These are phyloP conservation scores for Xylariaceae sp. DNA, from an alignment of 2,329 filamentous ascomycete species.

Conservation along the genomic window DNA sequence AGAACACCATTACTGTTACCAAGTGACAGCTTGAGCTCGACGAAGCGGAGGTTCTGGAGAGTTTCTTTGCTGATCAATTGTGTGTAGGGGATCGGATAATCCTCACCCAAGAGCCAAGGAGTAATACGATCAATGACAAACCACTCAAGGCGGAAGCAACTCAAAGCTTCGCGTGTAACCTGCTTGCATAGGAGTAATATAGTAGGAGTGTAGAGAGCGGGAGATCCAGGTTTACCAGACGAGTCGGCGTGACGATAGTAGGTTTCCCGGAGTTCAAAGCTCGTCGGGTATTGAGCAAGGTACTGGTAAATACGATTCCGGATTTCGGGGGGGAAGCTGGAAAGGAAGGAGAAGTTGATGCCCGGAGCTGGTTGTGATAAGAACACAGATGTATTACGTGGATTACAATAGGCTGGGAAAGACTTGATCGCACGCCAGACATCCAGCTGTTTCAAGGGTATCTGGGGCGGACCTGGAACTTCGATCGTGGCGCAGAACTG, in stretches of 20 bases:
- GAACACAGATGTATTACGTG: background rate
- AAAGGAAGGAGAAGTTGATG: conserved; percentile 25
- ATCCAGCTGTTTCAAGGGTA: conserved; percentile 15
- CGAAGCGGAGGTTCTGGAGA: conserved; percentile 29
- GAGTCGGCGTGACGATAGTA: conserved; percentile 25
- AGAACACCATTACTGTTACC: conserved; percentile 24
- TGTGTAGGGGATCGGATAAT: conserved; percentile 24
- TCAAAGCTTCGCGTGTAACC: conserved; percentile 32
- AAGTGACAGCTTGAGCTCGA: conserved; percentile 31
- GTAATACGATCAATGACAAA: conserved; percentile 35
- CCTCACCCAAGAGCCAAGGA: conserved; percentile 30
- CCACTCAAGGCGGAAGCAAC: conserved; percentile 22
- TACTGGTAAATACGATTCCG: conserved; percentile 34
- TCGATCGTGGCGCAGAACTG: too few relatives aligned
- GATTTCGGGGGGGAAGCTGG: conserved; percentile 31
- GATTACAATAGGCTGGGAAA: conserved; percentile 19
- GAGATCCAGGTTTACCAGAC: conserved; percentile 3
- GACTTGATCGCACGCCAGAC: conserved; percentile 15
- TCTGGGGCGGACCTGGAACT: conserved; percentile 13
- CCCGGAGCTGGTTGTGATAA: background rate
- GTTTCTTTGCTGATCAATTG: conserved; percentile 29
- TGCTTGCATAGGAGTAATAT: conserved; percentile 35
- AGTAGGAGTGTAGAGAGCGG: conserved; percentile 26
- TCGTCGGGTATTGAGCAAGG: conserved; percentile 27
- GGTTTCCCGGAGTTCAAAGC: conserved; percentile 26